A percentile compares a stretch with the other conserved stretches of the same genome.
Conservation (phyloP, 2,329 filamentous ascomycete genomes). For the Colletotrichum spaethianum region DNA sequence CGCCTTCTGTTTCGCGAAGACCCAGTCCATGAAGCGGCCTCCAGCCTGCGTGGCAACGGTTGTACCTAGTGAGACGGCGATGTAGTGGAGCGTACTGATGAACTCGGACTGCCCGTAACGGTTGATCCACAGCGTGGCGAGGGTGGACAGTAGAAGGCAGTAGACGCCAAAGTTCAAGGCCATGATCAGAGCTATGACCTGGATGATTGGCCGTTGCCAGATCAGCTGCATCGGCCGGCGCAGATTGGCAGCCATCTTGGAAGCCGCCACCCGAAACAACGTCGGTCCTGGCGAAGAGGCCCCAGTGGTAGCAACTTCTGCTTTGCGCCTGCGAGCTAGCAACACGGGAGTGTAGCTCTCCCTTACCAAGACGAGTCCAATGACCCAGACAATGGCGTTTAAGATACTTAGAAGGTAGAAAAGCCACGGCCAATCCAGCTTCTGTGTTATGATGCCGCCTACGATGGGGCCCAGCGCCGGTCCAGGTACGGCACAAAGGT, state of each 20-base stretch:
- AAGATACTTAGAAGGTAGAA: slow-evolving; percentile 55
- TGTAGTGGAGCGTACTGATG: slow-evolving; percentile 63
- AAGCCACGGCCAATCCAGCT: slow-evolving; percentile 58
- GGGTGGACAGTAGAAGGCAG: slow-evolving; percentile 66
- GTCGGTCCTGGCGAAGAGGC: not conserved
- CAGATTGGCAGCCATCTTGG: slow-evolving; percentile 49
- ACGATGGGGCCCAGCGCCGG: slow-evolving; percentile 59
- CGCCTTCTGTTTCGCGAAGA: slow-evolving; percentile 48
- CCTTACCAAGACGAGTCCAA: slow-evolving; percentile 56
- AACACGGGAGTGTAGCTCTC: slow-evolving; percentile 66
- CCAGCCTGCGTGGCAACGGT: slow-evolving; percentile 54
- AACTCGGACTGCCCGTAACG: slow-evolving; percentile 62
- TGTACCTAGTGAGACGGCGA: slow-evolving; percentile 63
- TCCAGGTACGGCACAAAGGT: slow-evolving; percentile 59
- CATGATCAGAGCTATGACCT: slow-evolving; percentile 61
- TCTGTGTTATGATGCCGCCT: slow-evolving; percentile 55
- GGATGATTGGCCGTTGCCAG: slow-evolving; percentile 62
- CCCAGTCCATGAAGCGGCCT: slow-evolving; percentile 54
- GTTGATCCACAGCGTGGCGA: slow-evolving; percentile 62
- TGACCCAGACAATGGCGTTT: slow-evolving; percentile 50
- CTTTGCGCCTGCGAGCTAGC: slow-evolving; percentile 46
- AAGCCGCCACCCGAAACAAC: not conserved
- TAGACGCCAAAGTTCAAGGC: slow-evolving; percentile 65
- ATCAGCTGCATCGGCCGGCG: slow-evolving; percentile 63
- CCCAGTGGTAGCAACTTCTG: not conserved